Conservation (phyloP, 331 rosid species). For the Pyracantha coccinea region DNA sequence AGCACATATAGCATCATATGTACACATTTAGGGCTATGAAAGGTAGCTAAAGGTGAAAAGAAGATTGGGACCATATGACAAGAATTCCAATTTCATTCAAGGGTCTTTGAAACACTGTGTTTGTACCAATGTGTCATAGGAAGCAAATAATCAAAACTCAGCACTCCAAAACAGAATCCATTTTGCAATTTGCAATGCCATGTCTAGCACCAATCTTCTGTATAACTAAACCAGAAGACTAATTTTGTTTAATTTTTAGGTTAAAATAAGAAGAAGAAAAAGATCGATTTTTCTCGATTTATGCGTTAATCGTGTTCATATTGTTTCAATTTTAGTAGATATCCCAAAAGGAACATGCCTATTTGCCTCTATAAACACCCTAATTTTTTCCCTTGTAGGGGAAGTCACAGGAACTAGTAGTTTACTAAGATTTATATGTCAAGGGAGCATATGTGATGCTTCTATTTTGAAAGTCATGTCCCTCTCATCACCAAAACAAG, state of each 20-base stretch:
- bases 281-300: background rate
- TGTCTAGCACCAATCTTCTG: background rate
- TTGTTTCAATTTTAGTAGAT: background rate
- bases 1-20: background rate
- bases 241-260: background rate
- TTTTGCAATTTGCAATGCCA: background rate
- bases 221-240: background rate
- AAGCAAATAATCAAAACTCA: too few relatives aligned
- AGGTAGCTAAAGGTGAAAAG: constrained; percentile 13
- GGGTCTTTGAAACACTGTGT: background rate
- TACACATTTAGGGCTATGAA: background rate
- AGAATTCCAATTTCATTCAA: constrained; percentile 9
- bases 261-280: background rate
- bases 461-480: background rate
- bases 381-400: background rate
- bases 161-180: too few relatives aligned
- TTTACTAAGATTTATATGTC: background rate
- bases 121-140: too few relatives aligned
- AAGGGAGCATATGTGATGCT: background rate
- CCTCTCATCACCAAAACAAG: background rate
- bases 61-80: constrained; percentile 5
- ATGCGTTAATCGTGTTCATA: background rate
- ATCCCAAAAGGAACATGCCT: background rate
- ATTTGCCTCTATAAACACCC: background rate
- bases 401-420: background rate